phyloP scores from a whole-genome alignment of 1,139 yeast genomes.

The Zygosaccharomyces sapae region DNA sequence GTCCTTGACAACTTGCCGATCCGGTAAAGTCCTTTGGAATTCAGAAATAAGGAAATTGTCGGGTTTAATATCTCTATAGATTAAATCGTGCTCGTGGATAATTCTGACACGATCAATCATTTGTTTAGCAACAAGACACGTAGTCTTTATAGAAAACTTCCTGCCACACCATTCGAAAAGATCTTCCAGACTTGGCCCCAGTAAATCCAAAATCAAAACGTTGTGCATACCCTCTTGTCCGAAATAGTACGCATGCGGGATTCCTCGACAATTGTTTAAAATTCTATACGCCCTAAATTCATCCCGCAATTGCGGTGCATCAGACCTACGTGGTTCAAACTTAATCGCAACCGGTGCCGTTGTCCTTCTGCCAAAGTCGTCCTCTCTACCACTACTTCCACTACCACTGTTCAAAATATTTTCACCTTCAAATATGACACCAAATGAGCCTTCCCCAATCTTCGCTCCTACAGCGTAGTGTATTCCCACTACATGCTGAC shows the following conservation, averaged over 20 bases:
- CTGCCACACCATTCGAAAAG: constrained; percentile 98
- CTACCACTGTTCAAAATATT: constrained; percentile 58
- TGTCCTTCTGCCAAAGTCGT: constrained; percentile 37
- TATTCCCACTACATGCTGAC: constrained; percentile 51
- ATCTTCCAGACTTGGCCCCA: constrained; percentile 95
- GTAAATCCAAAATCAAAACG: constrained; percentile 83
- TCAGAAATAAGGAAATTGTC: constrained; percentile 75
- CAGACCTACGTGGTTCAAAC: constrained; percentile 89
- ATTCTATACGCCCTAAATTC: constrained; percentile 91
- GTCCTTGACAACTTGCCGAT: constrained; percentile 19
- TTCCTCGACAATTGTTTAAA: constrained; percentile 75
- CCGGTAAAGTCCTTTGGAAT: constrained; percentile 26
- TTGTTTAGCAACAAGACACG: constrained; percentile 85
- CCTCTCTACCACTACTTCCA: constrained; percentile 9
- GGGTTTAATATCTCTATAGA: constrained; percentile 93
- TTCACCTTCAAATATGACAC: constrained; percentile 92
- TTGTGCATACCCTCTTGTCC: constrained; percentile 98
- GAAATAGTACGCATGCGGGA: constrained; percentile 92
- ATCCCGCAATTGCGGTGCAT: constrained; percentile 94
- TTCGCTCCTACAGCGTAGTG: constrained; percentile 96
- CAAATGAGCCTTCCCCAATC: constrained; percentile 98
- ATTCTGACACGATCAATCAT: constrained; percentile 84
- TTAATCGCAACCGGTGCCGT: constrained; percentile 58
- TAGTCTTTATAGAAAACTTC: constrained; percentile 79
- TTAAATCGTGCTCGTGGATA: constrained; percentile 84